Evolutionary conservation across 2,329 filamentous ascomycete genomes (phyloP), one percentile per base, ranked within the genome.

Genomic region (Xylariomycetidae sp.): DNA sequence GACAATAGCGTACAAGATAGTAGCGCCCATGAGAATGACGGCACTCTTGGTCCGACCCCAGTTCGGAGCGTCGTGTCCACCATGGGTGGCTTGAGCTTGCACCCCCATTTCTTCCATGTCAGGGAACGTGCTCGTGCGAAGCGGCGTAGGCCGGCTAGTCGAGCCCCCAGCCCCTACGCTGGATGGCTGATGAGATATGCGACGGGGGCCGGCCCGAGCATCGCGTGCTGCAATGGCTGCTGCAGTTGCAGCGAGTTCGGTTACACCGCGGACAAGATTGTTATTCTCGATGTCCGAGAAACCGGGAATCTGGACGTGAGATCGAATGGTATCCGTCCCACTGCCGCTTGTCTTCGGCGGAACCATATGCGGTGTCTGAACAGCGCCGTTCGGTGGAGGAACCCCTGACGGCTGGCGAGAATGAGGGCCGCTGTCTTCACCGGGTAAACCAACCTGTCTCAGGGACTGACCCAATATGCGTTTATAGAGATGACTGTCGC

Each of bases 31-130:
- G 10, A 98, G 70, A 38, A 98, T 90, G 29, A 96, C 69, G 3
- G 88, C 75, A 68, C 88, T 95, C 74, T 97, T 97, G 33, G 74
- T 77, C 41, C 88, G 82, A 51, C 90, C 87, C 92, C 92, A 98
- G 58, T 98, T 98, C 4, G 92, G 92, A n/a, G 92, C 92, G 60
- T 98, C 92, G 51, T 98, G 94, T 1, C 90, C 89, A 28, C 85
- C 86, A 33, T 73, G 71, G 11, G 62, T 57, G n/a, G 58, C 59
- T n/a, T 50, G 49, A 0, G 56, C 62, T 27, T 70, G 64, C 16
- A 62, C 62, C 22, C 52, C 58, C 15, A 56, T 52, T 19, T 74
- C 70, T 25, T 77, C 76, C 22, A 63, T 57, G 10, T 70, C 67
- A 6, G 57, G 54, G 27, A 68, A 58, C 4, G 59, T 62, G 16